Evolutionary conservation across 768 basidiomycete species (phyloP).

Genomic region (Amyloporia xantha): DNA sequence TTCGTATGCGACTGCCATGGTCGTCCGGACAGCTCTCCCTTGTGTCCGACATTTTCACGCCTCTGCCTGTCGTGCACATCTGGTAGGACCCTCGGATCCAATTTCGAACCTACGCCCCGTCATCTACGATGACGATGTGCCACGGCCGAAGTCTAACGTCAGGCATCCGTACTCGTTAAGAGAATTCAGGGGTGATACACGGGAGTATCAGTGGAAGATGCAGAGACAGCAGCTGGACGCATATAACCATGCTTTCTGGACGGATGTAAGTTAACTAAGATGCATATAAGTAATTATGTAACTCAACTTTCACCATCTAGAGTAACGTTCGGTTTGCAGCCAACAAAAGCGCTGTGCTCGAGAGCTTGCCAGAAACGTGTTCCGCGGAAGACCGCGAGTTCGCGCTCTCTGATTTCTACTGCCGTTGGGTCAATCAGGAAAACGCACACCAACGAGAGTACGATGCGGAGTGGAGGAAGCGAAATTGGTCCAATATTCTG

Average conservation of each 20-base stretch:
- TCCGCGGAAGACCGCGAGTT: constrained; percentile 52
- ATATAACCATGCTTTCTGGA: constrained; percentile 76
- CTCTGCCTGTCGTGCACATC: constrained; percentile 20
- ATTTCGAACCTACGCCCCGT: constrained; percentile 75
- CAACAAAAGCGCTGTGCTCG: constrained; percentile 53
- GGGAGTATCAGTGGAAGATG: constrained; percentile 65
- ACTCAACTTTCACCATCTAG: constrained; percentile 29
- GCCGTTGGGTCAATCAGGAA: constrained; percentile 70
- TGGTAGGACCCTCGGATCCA: constrained; percentile 70
- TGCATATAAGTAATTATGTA: neutral
- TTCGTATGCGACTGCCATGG: constrained; percentile 11
- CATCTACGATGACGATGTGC: constrained; percentile 57
- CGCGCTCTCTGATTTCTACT: constrained; percentile 70
- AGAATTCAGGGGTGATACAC: constrained; percentile 49
- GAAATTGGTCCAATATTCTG: constrained; percentile 49
- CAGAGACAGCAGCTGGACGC: constrained; percentile 66
- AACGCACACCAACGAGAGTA: constrained; percentile 49
- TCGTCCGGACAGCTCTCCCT: constrained; percentile 6
- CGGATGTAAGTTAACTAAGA: constrained; percentile 48
- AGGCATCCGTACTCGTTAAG: constrained; percentile 72
- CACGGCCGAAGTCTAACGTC: constrained; percentile 19
- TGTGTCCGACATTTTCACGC: constrained; percentile 12
- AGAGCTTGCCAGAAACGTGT: constrained; percentile 45
- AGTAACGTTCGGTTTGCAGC: constrained; percentile 76
- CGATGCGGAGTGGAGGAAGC: constrained; percentile 58